phyloP scores from a whole-genome alignment of 768 basidiomycete genomes.

The Leucocoprinus birnbaumii region DNA sequence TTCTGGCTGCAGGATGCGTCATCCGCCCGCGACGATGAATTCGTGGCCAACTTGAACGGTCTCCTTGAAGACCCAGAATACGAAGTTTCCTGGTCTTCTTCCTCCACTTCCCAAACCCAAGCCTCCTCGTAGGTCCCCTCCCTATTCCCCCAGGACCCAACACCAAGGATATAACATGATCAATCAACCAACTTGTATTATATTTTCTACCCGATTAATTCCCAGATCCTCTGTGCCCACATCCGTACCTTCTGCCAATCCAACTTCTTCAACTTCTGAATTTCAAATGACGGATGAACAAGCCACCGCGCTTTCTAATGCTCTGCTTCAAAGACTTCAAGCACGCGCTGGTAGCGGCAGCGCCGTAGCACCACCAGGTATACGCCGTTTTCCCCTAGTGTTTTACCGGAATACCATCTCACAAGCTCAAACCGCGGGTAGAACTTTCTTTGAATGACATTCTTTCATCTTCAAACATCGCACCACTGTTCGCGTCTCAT shows the following conservation, averaged over 20 bases:
- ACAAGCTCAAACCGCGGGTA: constrained; percentile 14
- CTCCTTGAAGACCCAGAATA: constrained; percentile 66
- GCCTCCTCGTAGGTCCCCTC: constrained; percentile 31
- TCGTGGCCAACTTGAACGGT: constrained; percentile 68
- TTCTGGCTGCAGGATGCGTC: constrained; percentile 90
- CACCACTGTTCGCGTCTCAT: constrained; percentile 66
- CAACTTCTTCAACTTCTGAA: constrained; percentile 15
- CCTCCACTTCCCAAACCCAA: constrained; percentile 28
- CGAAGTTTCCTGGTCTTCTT: constrained; percentile 58
- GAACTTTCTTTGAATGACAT: constrained; percentile 74
- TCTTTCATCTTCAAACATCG: constrained; percentile 69
- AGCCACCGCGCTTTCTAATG: constrained; percentile 55
- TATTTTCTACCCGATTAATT: not conserved
- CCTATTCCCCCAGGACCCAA: not conserved
- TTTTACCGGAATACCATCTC: not conserved
- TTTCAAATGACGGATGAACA: constrained; percentile 60
- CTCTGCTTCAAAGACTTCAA: constrained; percentile 28
- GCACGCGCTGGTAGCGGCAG: constrained; percentile 15
- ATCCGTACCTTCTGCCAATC: constrained; percentile 17
- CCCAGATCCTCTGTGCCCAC: not conserved
- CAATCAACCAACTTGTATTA: not conserved
- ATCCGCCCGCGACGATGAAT: constrained; percentile 65
- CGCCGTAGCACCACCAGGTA: constrained; percentile 33
- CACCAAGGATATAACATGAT: constrained; percentile 8
- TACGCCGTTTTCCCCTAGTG: not conserved